Evolutionary conservation across 768 basidiomycete species (phyloP), one percentile per base, ranked within the genome.

Genomic region (Cyathus striatus): DNA sequence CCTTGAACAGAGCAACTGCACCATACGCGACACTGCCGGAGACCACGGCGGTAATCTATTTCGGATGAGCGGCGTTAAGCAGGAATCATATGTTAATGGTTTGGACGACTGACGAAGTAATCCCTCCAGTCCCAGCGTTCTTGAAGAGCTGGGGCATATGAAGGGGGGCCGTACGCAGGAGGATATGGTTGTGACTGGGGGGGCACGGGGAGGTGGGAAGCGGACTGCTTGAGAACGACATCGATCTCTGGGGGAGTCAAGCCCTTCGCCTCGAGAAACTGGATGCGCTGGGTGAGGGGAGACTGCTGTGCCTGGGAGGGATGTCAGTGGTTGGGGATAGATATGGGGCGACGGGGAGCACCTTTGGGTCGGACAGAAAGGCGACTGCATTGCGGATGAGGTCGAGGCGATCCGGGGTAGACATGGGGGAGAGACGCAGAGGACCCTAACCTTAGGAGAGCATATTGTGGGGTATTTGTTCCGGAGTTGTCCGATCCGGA

Each of bases 191-290:
- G 46, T 26, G 51, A 53, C 44, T 55, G 30, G 41, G 48, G 23
- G 42, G 49, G n/a, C 23, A 9, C 27, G n/a, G 27, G 53, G 47
- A 55, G 47, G 44, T 43, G 46, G 33, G 58, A 46, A 22, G 79
- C 60, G 0, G 82, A 76, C 57, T 83, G 83, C 45, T 75, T 75
- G 57, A 97, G 61, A 1, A 91, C 93, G 23, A 80, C 69, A 59
- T 96, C 90, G 47, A 98, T 93, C 65, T 99, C 95, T 13, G 70
- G 62, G 5, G 74, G 71, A 0, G 82, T 83, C 24, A 99, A 70
- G 2, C 96, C 96, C 62, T 98, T 97, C 5, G 90, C 85, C 55
- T 96, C 86, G n/a, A 99, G 77, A 68, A 98, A 99, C 49, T 90
- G 85, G 36, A 98, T 76, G 40, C 89, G 81, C 59, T 95, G 90